phyloP scores from a whole-genome alignment of 1,139 yeast genomes.

The Scheffersomyces lignicola region DNA sequence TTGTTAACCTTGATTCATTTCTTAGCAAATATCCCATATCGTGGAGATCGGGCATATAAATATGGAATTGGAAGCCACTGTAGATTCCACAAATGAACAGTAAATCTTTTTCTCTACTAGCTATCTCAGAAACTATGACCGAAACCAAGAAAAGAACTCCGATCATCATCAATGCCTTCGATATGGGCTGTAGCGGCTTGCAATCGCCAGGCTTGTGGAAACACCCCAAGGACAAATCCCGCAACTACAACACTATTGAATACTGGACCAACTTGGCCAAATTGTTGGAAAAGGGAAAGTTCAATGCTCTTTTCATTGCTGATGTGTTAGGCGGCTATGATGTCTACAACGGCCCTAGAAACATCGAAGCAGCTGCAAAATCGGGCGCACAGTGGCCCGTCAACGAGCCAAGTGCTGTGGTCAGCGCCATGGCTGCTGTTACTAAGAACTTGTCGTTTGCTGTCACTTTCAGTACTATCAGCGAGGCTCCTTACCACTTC shows the following conservation, averaged over 20 bases:
- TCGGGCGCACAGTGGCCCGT: conserved; percentile 45
- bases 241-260: conserved; percentile 35
- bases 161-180: conserved; percentile 40
- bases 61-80: no score
- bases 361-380: conserved; percentile 33
- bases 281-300: conserved; percentile 43
- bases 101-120: no score
- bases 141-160: conserved; percentile 17
- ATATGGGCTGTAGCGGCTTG: conserved; percentile 36
- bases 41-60: no score
- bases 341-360: conserved; percentile 38
- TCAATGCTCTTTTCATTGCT: conserved; percentile 45
- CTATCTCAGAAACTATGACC: conserved; percentile 9
- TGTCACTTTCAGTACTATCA: conserved; percentile 41
- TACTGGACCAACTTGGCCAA: conserved; percentile 48
- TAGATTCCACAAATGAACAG: no score
- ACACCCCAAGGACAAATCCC: conserved; percentile 39
- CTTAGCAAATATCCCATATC: no score
- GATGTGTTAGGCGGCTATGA: conserved; percentile 46
- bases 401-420: conserved; percentile 40
- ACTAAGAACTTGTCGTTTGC: conserved; percentile 41
- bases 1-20: no score
- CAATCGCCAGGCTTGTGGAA: conserved; percentile 42
- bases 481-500: conserved; percentile 46
- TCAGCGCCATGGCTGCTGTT: conserved; percentile 43